Conservation (phyloP, 306 rosid species). For the Rosa chinensis region DNA sequence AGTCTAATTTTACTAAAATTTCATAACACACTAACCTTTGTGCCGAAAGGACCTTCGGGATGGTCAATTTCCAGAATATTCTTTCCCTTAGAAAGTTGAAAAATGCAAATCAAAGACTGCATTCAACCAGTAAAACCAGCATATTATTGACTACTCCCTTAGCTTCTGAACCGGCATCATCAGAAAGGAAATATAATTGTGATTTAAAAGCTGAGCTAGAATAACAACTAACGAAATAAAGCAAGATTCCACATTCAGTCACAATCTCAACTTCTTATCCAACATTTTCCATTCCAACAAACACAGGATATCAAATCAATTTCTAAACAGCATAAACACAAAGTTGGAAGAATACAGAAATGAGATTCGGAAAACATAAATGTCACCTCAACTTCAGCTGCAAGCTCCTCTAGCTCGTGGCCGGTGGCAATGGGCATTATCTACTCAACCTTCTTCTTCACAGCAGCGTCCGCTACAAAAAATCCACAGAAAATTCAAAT, state of each 20-base stretch:
- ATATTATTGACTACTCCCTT: background rate
- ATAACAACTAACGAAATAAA: too few species aligned
- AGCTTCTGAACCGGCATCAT: background rate
- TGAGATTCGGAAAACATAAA: background rate
- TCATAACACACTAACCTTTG: constrained; percentile 57
- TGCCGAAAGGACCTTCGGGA: constrained; percentile 84
- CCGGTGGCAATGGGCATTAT: constrained; percentile 93
- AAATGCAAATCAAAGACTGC: background rate
- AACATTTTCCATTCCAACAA: constrained; percentile 18
- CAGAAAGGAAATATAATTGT: background rate
- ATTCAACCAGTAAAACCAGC: background rate
- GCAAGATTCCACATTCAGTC: background rate
- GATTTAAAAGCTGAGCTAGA: background rate
- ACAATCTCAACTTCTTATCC: background rate
- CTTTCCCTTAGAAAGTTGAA: constrained; percentile 51
- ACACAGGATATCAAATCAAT: background rate
- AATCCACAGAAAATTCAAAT: background rate
- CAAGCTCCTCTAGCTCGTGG: constrained; percentile 92
- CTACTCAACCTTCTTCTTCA: constrained; percentile 76
- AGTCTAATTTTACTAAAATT: background rate
- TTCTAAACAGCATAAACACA: background rate
- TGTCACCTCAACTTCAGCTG: constrained; percentile 65
- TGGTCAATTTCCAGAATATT: constrained; percentile 49
- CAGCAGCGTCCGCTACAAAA: constrained; percentile 27
- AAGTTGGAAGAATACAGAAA: background rate